Conservation (phyloP, 768 basidiomycete species). For the Pulveroboletus sp. region DNA sequence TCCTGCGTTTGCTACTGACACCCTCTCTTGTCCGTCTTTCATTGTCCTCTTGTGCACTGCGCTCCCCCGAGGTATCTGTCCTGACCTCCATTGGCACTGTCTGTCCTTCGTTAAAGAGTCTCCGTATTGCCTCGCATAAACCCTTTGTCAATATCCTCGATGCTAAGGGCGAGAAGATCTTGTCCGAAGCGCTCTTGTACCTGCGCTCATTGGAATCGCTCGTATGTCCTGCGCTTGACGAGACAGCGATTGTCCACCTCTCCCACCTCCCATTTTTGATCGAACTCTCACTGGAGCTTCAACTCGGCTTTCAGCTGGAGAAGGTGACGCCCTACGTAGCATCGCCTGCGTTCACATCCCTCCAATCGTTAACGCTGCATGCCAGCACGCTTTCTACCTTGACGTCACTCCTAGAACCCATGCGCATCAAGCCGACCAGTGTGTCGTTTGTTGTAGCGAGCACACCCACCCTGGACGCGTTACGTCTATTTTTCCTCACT, state of each 20-base stretch:
- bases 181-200: conserved; percentile 19
- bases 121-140: conserved; percentile 3
- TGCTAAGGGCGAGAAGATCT: conserved; percentile 12
- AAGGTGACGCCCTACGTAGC: conserved; percentile 8
- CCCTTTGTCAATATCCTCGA: conserved; percentile 5
- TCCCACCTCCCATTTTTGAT: conserved; percentile 16
- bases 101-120: conserved; percentile 18
- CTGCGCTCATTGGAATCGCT: conserved; percentile 16
- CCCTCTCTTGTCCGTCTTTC: conserved; percentile 18
- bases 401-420: conserved; percentile 18
- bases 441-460: conserved; percentile 14
- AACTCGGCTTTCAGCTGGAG: conserved; percentile 10
- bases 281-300: conserved; percentile 15
- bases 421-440: conserved; percentile 13
- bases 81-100: conserved; percentile 16
- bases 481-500: conserved; percentile 21
- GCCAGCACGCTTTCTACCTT: conserved; percentile 9
- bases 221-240: conserved; percentile 18
- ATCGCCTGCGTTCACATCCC: conserved; percentile 14
- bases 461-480: conserved; percentile 12
- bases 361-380: conserved; percentile 10
- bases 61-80: conserved; percentile 16
- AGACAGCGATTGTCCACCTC: conserved; percentile 19
- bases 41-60: conserved; percentile 7
- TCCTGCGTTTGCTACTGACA: conserved; percentile 20